Evolutionary conservation across 352 stramenopile species (phyloP).

Genomic region (Blastocystis sp.): DNA sequence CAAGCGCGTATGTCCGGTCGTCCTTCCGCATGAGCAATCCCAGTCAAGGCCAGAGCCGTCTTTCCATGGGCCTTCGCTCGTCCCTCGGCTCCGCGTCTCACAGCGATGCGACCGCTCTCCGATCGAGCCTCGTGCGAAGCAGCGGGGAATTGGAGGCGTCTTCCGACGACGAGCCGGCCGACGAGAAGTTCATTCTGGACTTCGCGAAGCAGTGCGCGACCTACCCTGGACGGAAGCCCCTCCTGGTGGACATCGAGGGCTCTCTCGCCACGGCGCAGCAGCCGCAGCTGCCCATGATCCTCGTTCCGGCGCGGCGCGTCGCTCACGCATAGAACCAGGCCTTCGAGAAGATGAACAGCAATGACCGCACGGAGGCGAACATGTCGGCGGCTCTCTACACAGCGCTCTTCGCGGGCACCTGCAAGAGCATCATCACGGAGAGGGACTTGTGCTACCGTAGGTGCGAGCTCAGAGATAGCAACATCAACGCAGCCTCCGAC

Average conservation of each 20-base stretch:
- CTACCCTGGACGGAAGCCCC: constrained; percentile 48
- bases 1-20: background rate
- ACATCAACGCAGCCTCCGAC: background rate
- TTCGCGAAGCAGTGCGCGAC: constrained; percentile 41
- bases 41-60: background rate
- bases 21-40: background rate
- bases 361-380: constrained; percentile 29
- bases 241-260: constrained; percentile 37
- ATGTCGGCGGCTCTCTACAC: constrained; percentile 29
- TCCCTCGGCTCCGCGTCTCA: background rate
- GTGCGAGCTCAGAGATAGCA: constrained; percentile 5
- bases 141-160: background rate
- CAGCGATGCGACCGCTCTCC: background rate
- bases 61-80: background rate
- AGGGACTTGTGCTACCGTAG: background rate
- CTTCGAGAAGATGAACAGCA: constrained; percentile 65
- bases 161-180: background rate
- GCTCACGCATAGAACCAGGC: constrained; percentile 25
- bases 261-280: background rate
- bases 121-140: background rate
- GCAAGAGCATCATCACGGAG: constrained; percentile 57
- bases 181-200: constrained; percentile 48
- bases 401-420: constrained; percentile 31
- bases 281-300: constrained; percentile 37
- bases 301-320: background rate